Evolutionary conservation across 495 filamentous ascomycete species (phyloP).

Genomic region (Wilcoxina mikolae): DNA sequence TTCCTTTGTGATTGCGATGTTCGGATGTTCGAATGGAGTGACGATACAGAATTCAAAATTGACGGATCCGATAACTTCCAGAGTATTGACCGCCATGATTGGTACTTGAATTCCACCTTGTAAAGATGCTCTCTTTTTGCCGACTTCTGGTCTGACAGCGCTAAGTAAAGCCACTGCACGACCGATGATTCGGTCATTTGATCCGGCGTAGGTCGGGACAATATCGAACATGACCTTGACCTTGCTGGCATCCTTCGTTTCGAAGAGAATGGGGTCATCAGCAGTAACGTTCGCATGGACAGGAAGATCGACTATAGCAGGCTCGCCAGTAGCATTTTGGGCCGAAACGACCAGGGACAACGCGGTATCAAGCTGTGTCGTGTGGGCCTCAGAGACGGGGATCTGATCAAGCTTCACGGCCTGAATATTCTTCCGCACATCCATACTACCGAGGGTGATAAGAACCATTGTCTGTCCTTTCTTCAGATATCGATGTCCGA

Average conservation of each 20-base stretch:
- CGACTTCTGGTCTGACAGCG: constrained; percentile 65
- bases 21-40: constrained; percentile 84
- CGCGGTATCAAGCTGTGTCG: constrained; percentile 84
- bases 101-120: constrained; percentile 90
- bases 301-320: constrained; percentile 77
- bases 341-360: constrained; percentile 88
- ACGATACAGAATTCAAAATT: constrained; percentile 95
- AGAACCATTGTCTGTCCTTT: constrained; percentile 68
- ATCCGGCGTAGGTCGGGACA: constrained; percentile 91
- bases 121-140: constrained; percentile 60
- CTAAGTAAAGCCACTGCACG: constrained; percentile 80
- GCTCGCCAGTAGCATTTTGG: constrained; percentile 67
- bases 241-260: constrained; percentile 56
- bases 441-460: constrained; percentile 87
- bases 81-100: constrained; percentile 55
- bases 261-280: constrained; percentile 72
- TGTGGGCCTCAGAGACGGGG: constrained; percentile 70
- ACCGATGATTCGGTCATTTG: constrained; percentile 73
- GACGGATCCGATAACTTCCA: constrained; percentile 84
- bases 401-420: constrained; percentile 83
- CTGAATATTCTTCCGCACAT: constrained; percentile 63
- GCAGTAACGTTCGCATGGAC: constrained; percentile 87
- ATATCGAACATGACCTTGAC: constrained; percentile 91
- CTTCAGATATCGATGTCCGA: constrained; percentile 88
- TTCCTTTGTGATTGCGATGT: constrained; percentile 74